These are phyloP conservation scores for Phlebiopsis flavidoalba DNA, from an alignment of 768 basidiomycete species.

Conservation along the genomic window DNA sequence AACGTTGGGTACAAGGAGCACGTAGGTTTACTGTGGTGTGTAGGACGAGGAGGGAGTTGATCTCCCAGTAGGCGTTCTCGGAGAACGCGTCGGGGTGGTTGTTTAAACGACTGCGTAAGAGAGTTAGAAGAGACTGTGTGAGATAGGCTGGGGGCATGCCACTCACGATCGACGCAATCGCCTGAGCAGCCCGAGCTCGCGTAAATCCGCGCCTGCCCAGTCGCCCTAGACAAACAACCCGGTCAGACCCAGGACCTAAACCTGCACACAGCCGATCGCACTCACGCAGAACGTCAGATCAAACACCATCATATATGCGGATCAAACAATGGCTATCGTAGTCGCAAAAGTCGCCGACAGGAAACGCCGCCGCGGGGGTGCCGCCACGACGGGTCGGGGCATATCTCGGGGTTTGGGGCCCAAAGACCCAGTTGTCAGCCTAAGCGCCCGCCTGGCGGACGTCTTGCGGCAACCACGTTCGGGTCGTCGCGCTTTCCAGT, in stretches of 20 bases:
- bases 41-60: slow-evolving; percentile 60
- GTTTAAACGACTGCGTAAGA: slow-evolving; percentile 43
- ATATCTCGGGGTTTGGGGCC: slow-evolving; percentile 8
- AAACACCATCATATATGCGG: slow-evolving; percentile 45
- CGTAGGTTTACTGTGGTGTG: slow-evolving; percentile 15
- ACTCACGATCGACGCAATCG: slow-evolving; percentile 45
- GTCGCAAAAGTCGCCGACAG: slow-evolving; percentile 40
- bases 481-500: slow-evolving; percentile 47
- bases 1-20: background rate
- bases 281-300: slow-evolving; percentile 60
- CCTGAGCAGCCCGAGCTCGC: slow-evolving; percentile 35
- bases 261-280: slow-evolving; percentile 2
- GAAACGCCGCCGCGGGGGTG: slow-evolving; percentile 44
- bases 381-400: slow-evolving; percentile 34
- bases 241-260: background rate
- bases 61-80: slow-evolving; percentile 62
- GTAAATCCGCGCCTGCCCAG: slow-evolving; percentile 45
- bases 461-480: slow-evolving; percentile 39
- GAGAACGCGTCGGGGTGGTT: slow-evolving; percentile 52
- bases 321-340: slow-evolving; percentile 48
- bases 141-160: background rate
- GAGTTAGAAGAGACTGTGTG: background rate
- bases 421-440: background rate
- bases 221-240: slow-evolving; percentile 35
- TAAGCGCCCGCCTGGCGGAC: slow-evolving; percentile 22